A percentile compares a stretch with the other conserved stretches of the same genome.
These are phyloP conservation scores for Globisporangium paddicum DNA, from an alignment of 352 stramenopile genomes.

Conservation along the genomic window DNA sequence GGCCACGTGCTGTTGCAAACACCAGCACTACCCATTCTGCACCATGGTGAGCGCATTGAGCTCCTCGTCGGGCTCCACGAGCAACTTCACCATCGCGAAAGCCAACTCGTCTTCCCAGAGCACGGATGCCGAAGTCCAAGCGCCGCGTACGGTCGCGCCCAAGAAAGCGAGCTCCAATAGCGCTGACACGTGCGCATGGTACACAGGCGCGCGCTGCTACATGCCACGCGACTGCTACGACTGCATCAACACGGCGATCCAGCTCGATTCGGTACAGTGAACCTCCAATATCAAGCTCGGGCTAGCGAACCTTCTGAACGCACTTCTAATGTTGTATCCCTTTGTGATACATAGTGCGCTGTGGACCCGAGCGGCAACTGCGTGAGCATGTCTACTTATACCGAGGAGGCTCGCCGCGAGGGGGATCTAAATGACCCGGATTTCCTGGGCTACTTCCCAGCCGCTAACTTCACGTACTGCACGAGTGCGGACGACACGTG, in stretches of 20 bases:
- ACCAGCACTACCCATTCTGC: no score
- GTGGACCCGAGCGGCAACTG: constrained; percentile 12
- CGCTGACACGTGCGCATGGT: constrained; percentile 14
- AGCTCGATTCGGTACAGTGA: neutral
- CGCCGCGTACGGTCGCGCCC: constrained; percentile 1
- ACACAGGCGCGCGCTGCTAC: constrained; percentile 8
- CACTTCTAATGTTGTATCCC: no score
- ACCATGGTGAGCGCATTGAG: neutral
- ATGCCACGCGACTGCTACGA: constrained; percentile 17
- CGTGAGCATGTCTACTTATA: constrained; percentile 9
- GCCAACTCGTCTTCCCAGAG: neutral
- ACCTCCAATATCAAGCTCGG: no score
- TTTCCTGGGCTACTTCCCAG: constrained; percentile 12
- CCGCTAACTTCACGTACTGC: constrained; percentile 18
- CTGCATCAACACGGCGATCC: constrained; percentile 13
- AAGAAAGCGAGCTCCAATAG: constrained; percentile 6
- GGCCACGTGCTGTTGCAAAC: no score
- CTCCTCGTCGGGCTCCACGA: neutral
- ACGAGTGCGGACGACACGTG: constrained; percentile 10
- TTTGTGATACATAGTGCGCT: constrained; percentile 9
- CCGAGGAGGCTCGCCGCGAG: neutral
- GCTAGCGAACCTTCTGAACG: no score
- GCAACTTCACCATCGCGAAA: neutral
- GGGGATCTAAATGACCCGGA: neutral
- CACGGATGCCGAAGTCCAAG: neutral